Conservation (phyloP, 352 stramenopile genomes). For the Pilasporangium apinafurcum region DNA sequence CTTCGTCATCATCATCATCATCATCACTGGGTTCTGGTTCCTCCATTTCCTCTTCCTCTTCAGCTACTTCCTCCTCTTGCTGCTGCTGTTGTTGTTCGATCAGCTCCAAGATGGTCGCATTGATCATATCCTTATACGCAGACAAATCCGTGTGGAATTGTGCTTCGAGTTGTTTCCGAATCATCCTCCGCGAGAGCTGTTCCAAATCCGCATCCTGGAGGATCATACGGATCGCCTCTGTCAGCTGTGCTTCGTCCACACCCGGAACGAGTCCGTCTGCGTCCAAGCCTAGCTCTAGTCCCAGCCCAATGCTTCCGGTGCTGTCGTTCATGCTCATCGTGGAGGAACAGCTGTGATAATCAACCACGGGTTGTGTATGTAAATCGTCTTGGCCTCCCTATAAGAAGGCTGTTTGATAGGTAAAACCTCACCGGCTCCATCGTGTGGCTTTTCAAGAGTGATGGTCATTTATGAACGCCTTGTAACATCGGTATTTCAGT, state of each 20-base stretch:
- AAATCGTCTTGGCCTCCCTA: too few relatives aligned
- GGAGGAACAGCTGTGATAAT: constrained; percentile 2
- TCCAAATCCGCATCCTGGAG: constrained; percentile 77
- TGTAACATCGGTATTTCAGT: too few relatives aligned
- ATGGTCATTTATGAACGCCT: too few relatives aligned
- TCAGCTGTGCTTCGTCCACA: constrained; percentile 58
- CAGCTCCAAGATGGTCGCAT: constrained; percentile 69
- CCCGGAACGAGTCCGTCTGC: constrained; percentile 25
- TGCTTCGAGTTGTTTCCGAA: constrained; percentile 80
- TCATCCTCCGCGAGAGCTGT: constrained; percentile 81
- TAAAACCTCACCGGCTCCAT: too few relatives aligned
- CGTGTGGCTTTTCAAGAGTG: too few relatives aligned
- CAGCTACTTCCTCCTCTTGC: constrained; percentile 44
- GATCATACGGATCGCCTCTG: constrained; percentile 68
- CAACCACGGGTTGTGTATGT: too few relatives aligned
- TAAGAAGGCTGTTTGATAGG: too few relatives aligned
- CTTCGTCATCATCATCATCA: constrained; percentile 31
- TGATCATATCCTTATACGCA: constrained; percentile 81
- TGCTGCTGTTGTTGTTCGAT: constrained; percentile 76
- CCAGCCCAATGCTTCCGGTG: constrained; percentile 32
- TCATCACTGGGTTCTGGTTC: constrained; percentile 27
- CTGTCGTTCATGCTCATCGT: constrained; percentile 42
- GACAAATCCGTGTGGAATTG: constrained; percentile 76
- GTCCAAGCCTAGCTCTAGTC: constrained; percentile 46
- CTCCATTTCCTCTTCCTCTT: constrained; percentile 33